A percentile compares a stretch with the other conserved stretches of the same genome.
Conservation (phyloP, 148 eudicot species). For the Silene conica region DNA sequence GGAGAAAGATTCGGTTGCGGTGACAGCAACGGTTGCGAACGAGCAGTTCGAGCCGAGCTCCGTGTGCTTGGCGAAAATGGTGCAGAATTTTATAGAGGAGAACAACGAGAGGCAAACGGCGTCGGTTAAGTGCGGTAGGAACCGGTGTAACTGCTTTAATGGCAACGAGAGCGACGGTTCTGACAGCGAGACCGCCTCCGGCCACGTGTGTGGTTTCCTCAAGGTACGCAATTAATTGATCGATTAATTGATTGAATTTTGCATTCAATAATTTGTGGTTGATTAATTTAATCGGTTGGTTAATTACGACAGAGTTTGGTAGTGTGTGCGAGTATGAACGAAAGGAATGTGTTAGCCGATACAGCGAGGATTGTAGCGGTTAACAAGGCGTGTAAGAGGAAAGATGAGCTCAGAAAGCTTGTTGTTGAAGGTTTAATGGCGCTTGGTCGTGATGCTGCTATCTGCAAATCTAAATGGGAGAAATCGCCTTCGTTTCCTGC, state of each 20-base stretch:
- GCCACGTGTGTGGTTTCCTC: neutral
- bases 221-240: neutral
- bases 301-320: conserved; percentile 53
- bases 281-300: no score
- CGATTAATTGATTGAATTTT: neutral
- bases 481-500: conserved; percentile 71
- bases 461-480: conserved; percentile 89
- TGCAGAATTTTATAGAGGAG: conserved; percentile 77
- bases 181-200: neutral
- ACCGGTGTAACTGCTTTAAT: neutral
- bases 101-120: conserved; percentile 39
- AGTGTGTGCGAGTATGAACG: conserved; percentile 46
- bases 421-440: conserved; percentile 54
- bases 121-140: neutral
- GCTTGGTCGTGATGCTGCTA: conserved; percentile 62
- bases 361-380: conserved; percentile 63
- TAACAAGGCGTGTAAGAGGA: conserved; percentile 52
- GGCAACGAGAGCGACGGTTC: neutral
- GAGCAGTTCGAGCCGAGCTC: conserved; percentile 71
- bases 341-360: conserved; percentile 71
- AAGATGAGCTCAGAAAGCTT: conserved; percentile 52
- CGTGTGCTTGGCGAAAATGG: conserved; percentile 78
- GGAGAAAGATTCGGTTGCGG: conserved; percentile 31
- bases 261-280: no score
- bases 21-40: conserved; percentile 20